Conservation (phyloP, 2,329 filamentous ascomycete genomes). For the Atkinsonella hypoxylon region DNA sequence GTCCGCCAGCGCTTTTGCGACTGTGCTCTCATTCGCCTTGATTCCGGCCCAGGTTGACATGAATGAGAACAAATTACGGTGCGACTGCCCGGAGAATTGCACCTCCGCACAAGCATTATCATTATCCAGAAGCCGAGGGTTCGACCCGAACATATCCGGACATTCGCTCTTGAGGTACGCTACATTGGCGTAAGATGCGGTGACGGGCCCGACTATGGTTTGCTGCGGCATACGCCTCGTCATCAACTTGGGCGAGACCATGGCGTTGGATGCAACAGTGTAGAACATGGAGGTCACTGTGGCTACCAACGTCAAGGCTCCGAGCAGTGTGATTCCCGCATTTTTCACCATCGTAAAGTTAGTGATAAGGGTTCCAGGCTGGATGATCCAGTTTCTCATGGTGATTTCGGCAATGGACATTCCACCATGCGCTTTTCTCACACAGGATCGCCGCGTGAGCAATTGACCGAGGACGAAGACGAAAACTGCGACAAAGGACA, state of each 20-base stretch:
- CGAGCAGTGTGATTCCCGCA: constrained; percentile 51
- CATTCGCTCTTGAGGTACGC: constrained; percentile 44
- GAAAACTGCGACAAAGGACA: constrained; percentile 67
- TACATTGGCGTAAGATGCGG: constrained; percentile 51
- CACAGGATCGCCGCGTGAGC: constrained; percentile 56
- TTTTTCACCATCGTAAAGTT: constrained; percentile 54
- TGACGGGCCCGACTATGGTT: constrained; percentile 43
- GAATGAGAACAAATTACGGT: constrained; percentile 57
- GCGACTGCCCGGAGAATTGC: constrained; percentile 57
- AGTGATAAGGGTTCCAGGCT: constrained; percentile 61
- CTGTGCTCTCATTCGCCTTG: constrained; percentile 29
- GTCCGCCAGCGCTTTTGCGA: constrained; percentile 24
- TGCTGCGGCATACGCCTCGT: constrained; percentile 38
- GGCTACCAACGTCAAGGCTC: constrained; percentile 48
- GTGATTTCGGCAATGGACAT: constrained; percentile 66
- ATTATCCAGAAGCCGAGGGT: constrained; percentile 28
- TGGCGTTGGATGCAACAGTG: constrained; percentile 61
- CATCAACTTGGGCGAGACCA: constrained; percentile 62
- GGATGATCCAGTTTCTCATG: constrained; percentile 64
- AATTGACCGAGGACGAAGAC: constrained; percentile 66
- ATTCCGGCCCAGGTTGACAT: constrained; percentile 41
- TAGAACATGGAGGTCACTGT: constrained; percentile 60
- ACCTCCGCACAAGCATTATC: constrained; percentile 52
- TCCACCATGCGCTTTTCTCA: constrained; percentile 49
- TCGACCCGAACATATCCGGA: constrained; percentile 42